These are phyloP conservation scores for Vitis cinerea DNA, from an alignment of 164 flowering plant species.

Conservation along the genomic window DNA sequence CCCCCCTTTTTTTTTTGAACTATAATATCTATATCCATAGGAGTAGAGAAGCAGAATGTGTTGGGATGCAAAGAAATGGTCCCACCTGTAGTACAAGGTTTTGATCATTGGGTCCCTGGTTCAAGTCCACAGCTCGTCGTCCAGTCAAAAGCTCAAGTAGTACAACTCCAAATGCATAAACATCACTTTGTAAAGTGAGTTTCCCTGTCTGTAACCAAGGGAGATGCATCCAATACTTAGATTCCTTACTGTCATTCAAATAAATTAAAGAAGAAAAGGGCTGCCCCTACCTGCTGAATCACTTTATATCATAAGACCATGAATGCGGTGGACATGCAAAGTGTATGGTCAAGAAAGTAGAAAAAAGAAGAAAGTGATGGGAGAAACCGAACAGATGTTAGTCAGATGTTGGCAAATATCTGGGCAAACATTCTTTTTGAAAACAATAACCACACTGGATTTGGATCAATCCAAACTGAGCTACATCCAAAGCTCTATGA, in stretches of 20 bases:
- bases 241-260: too few relatives aligned
- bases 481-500: too few relatives aligned
- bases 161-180: slow-evolving; percentile 97
- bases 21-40: not conserved
- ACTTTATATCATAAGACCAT: not conserved
- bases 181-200: slow-evolving; percentile 93
- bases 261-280: not conserved
- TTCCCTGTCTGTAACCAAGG: slow-evolving; percentile 79
- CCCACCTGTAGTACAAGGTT: slow-evolving; percentile 83
- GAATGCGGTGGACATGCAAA: not conserved
- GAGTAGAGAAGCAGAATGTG: not conserved
- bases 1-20: too few relatives aligned
- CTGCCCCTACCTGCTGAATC: not conserved
- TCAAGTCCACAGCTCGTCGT: slow-evolving; percentile 82
- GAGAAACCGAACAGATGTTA: not conserved
- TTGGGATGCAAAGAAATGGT: not conserved
- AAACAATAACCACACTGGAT: too few relatives aligned
- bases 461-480: too few relatives aligned
- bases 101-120: slow-evolving; percentile 82
- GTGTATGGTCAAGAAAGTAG: not conserved
- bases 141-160: slow-evolving; percentile 96
- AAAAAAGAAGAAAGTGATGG: not conserved
- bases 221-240: slow-evolving; percentile 1
- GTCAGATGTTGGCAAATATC: not conserved
- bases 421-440: too few relatives aligned